Conservation (phyloP, 768 basidiomycete genomes). For the Mycena vulgaris region DNA sequence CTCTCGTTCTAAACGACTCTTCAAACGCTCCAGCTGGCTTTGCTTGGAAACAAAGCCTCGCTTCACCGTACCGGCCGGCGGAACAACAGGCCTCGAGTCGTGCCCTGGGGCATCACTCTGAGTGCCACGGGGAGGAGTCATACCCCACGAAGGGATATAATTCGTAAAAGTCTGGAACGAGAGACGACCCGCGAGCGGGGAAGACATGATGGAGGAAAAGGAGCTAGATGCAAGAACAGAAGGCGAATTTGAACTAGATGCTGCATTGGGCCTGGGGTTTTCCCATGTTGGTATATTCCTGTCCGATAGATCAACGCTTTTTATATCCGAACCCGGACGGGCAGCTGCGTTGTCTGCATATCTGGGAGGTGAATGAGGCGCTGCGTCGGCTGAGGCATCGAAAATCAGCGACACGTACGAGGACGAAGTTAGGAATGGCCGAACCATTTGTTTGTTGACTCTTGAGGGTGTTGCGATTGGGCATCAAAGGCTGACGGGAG, state of each 20-base stretch:
- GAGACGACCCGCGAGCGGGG: conserved; percentile 69
- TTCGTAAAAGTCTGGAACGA: conserved; percentile 74
- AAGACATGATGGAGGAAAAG: conserved; percentile 65
- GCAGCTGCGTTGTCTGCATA: conserved; percentile 49
- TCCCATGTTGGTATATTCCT: conserved; percentile 41
- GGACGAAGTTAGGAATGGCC: conserved; percentile 66
- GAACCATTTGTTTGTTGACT: conserved; percentile 69
- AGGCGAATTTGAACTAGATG: conserved; percentile 31
- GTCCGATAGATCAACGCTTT: conserved; percentile 54
- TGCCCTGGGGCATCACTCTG: conserved; percentile 33
- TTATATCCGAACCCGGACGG: conserved; percentile 55
- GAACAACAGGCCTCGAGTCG: conserved; percentile 38
- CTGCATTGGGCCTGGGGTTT: conserved; percentile 31
- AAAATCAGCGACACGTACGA: conserved; percentile 75
- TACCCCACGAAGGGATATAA: conserved; percentile 72
- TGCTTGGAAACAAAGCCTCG: conserved; percentile 72
- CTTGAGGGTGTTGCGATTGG: conserved; percentile 45
- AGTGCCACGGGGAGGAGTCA: conserved; percentile 47
- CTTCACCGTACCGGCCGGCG: conserved; percentile 41
- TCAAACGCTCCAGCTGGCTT: conserved; percentile 77
- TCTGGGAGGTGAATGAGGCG: conserved; percentile 57
- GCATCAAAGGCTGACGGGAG: conserved; percentile 55
- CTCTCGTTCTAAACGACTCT: conserved; percentile 65
- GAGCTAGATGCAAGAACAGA: conserved; percentile 52
- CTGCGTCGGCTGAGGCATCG: conserved; percentile 49